A percentile compares a stretch with the other conserved stretches of the same genome.
These are phyloP conservation scores for Boletus rex-veris DNA, from an alignment of 768 basidiomycete genomes.

Conservation along the genomic window DNA sequence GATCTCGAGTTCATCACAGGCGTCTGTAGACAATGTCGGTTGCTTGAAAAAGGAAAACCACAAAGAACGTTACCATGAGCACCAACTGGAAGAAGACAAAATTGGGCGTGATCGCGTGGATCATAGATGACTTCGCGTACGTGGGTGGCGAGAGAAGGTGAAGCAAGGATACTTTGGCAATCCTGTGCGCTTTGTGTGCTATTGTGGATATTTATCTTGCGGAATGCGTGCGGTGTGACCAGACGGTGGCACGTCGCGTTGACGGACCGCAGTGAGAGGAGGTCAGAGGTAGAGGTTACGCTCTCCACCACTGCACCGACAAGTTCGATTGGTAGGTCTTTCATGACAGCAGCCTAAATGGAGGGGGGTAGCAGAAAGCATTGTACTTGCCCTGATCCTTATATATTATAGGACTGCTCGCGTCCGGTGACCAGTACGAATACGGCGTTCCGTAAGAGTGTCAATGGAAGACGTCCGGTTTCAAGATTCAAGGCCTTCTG, in stretches of 20 bases:
- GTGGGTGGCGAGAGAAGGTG: constrained; percentile 20
- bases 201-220: constrained; percentile 21
- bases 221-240: constrained; percentile 25
- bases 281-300: constrained; percentile 23
- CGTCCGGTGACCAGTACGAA: no score
- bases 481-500: no score
- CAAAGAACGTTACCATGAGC: constrained; percentile 6
- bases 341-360: constrained; percentile 12
- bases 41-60: no score
- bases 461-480: no score
- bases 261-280: constrained; percentile 26
- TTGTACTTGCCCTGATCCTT: no score
- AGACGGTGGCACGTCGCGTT: constrained; percentile 26
- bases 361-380: no score
- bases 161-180: constrained; percentile 19
- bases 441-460: no score
- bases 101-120: constrained; percentile 22
- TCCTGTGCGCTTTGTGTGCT: constrained; percentile 28
- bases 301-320: constrained; percentile 23
- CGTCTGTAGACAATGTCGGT: constrained; percentile 8
- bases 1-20: constrained; percentile 28
- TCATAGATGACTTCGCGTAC: constrained; percentile 31
- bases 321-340: constrained; percentile 27
- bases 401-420: no score
- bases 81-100: constrained; percentile 20